phyloP scores from a whole-genome alignment of 306 rosid species.

The Dryas alaskensis region DNA sequence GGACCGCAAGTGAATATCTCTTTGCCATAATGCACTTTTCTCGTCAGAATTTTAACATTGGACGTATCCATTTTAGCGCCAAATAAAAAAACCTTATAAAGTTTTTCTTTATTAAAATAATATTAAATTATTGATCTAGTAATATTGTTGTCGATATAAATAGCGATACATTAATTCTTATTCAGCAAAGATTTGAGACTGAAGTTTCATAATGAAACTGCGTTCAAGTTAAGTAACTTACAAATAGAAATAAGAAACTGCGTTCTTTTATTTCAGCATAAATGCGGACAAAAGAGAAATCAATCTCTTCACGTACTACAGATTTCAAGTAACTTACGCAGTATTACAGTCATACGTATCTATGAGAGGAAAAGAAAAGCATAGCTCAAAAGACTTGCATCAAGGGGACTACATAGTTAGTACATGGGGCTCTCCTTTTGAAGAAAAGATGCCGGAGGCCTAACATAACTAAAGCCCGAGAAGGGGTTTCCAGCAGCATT shows the following conservation, averaged over 20 bases:
- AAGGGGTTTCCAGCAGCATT: slow-evolving; percentile 64
- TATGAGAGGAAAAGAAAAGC: not conserved
- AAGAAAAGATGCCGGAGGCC: slow-evolving; percentile 78
- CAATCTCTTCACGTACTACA: not conserved
- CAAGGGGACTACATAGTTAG: not conserved
- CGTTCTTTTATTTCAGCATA: too few species aligned
- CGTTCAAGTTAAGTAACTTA: too few species aligned
- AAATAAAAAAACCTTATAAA: too few species aligned
- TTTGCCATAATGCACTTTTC: not conserved
- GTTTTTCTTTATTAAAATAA: too few species aligned
- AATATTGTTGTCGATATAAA: too few species aligned
- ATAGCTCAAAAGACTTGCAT: not conserved
- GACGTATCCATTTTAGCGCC: too few species aligned
- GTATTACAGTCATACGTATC: not conserved
- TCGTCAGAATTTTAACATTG: too few species aligned
- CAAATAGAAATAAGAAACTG: too few species aligned
- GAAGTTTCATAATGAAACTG: too few species aligned
- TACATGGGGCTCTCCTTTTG: slow-evolving; percentile 37
- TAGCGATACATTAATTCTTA: too few species aligned
- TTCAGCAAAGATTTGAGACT: too few species aligned
- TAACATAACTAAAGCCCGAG: slow-evolving; percentile 75
- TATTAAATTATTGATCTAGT: too few species aligned
- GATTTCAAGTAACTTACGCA: not conserved
- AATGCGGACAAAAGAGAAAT: not conserved
- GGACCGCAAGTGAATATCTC: not conserved